phyloP scores from a whole-genome alignment of 768 basidiomycete species.

The Leccinum fibrillosum region DNA sequence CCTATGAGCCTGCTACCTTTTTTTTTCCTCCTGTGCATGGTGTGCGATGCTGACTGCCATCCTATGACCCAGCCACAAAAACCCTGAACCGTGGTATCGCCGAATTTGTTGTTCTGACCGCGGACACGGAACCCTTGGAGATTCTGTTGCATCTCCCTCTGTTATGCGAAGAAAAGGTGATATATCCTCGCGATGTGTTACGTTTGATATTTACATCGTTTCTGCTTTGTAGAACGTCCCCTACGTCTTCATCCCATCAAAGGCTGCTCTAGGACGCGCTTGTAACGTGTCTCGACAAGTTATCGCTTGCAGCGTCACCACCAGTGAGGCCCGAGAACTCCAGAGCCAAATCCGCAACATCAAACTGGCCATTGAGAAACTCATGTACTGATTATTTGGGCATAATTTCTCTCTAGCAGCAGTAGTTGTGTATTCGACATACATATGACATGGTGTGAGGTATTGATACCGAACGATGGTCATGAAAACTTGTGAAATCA shows the following conservation, averaged over 20 bases:
- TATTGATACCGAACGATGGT: not conserved
- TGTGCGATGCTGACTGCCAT: conserved; percentile 7
- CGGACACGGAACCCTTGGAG: conserved; percentile 96
- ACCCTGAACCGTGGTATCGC: conserved; percentile 97
- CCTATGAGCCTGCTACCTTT: not conserved
- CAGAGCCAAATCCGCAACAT: conserved; percentile 83
- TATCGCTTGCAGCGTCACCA: conserved; percentile 95
- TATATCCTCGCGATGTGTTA: conserved; percentile 8
- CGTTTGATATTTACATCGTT: not conserved
- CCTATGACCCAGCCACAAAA: conserved; percentile 72
- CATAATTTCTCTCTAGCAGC: not conserved
- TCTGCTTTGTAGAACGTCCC: conserved; percentile 73
- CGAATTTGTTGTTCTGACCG: conserved; percentile 95
- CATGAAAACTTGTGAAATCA: conserved; percentile 29
- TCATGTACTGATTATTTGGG: conserved; percentile 38
- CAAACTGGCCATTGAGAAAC: conserved; percentile 79
- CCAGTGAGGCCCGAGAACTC: conserved; percentile 90
- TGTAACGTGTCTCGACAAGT: conserved; percentile 95
- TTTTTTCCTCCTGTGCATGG: not conserved
- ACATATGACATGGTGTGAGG: conserved; percentile 5
- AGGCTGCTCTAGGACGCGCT: conserved; percentile 93
- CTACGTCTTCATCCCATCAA: conserved; percentile 92
- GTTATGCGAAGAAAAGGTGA: conserved; percentile 96
- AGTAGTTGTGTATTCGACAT: conserved; percentile 12
- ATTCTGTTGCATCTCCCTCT: conserved; percentile 96